Base-by-base conservation (phyloP, 2,329 filamentous ascomycete genomes). In the Trichothecium sympodiale region DNA sequence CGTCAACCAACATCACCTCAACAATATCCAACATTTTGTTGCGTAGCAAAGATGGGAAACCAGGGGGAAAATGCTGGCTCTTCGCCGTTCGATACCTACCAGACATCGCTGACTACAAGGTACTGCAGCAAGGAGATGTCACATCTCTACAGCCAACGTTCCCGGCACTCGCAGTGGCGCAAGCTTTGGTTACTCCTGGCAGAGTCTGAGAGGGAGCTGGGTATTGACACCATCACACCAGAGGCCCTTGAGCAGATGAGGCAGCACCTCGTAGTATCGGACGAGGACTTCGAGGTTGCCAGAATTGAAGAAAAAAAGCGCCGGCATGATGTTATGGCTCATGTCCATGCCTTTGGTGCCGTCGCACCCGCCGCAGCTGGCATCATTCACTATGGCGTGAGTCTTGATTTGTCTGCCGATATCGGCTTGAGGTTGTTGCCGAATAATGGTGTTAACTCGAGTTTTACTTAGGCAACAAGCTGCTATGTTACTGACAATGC, bases 121-220 rank as follows among this genome's bases (percentile, higher is more conserved):
- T 91, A 91, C 65, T 78, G 77, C 60, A 82, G 72, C 47, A 54
- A 58, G 43, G 81, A 83, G 60, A 88, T 91, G 82, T 72, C 79
- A 49, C 69, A 72, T 44, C 74, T 94, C 42, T 95, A 94, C 67
- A 80, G 78, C 47, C 75, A 80, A 40, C 75, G 85, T 30, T 80
- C 76, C 36, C 72, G 86, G 20, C 77, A 79, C 56, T 79, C 75
- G 29, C 86, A 77, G 37, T 93, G 86, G 86, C 77, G 87, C 44
- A 71, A 83, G 55, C 74, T 94, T 14, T 95, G 88, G 88, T 65
- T 89, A 31, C 78, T 71, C 61, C 80, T 94, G 9, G 87, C 87
- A 17, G 80, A 94, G 65, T 69, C 73, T 8, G 81, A 94, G 65
- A 79, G 78, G 56, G 81, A 88, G 57, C 71, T 94, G 3, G 86